Base-by-base conservation (phyloP, 2,329 filamentous ascomycete species). In the Hypoxylon sp. region DNA sequence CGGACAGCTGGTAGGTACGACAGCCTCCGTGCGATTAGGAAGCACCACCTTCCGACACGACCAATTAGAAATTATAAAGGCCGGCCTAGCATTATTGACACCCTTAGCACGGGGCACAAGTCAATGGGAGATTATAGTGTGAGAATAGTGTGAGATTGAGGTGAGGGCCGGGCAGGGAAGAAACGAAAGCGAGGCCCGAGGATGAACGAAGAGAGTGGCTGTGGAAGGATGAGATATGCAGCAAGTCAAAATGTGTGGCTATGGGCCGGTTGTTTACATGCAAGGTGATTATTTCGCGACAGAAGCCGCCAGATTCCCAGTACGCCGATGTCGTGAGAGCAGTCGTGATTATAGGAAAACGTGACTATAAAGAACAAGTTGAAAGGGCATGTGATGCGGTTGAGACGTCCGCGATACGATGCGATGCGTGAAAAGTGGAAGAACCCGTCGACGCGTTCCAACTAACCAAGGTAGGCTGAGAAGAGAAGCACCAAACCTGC, bases 11-110 rank as follows among this genome's bases (percentile, higher is more conserved):
- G 37, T 49, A 54, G n/a, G 51, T 58, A 27, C 33, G 30, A 25
- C 40, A 64, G 55, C 51, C 27, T 51, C 57, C 35, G 66, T 53
- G 48, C 40, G 59, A 53, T 35, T 40, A 37, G 50, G 63, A 69
- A 61, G 62, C 60, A 74, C 67, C 63, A 68, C 67, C 57, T 56
- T 50, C 63, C 60, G 58, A 61, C 67, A 62, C 70, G 74, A 64
- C 60, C 61, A 71, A 73, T 65, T 71, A 72, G 62, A 55, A 66
- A 71, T 73, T 75, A 77, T 64, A 61, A 72, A 53, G 66, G 71
- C 60, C 61, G 27, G 31, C 37, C 51, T 59, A 54, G 66, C 70
- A 72, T 75, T 70, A 74, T 77, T 59, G 57, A 65, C 51, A 31
- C 56, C 35, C 48, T 61, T 66, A 60, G 71, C 53, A 62, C 42